Evolutionary conservation across 2,329 filamentous ascomycete species (phyloP).

Genomic region (Aspergillus sp.): DNA sequence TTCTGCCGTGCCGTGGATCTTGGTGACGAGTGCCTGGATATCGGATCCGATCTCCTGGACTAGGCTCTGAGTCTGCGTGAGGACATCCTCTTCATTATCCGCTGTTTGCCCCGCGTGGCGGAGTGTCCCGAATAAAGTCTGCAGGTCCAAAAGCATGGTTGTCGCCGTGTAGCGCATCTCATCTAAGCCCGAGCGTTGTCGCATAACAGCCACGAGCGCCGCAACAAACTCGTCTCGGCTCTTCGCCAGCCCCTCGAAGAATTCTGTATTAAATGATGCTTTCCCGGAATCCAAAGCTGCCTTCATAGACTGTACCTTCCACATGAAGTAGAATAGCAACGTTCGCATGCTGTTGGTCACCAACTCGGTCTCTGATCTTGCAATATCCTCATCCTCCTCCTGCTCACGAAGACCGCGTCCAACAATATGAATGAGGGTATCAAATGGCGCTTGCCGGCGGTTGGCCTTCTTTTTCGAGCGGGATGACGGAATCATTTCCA

Average conservation of each 20-base stretch:
- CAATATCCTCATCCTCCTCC: conserved; percentile 59
- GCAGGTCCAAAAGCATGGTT: conserved; percentile 69
- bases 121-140: conserved; percentile 68
- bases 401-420: conserved; percentile 58
- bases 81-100: conserved; percentile 35
- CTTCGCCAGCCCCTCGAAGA: conserved; percentile 60
- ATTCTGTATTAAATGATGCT: conserved; percentile 50
- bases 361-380: conserved; percentile 70
- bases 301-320: conserved; percentile 62
- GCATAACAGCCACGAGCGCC: conserved; percentile 42
- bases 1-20: conserved; percentile 70
- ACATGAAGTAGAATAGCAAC: conserved; percentile 86
- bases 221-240: conserved; percentile 45
- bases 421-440: conserved; percentile 62
- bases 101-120: conserved; percentile 40
- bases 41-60: conserved; percentile 60
- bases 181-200: conserved; percentile 52
- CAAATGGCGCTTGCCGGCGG: conserved; percentile 41
- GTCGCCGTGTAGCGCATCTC: conserved; percentile 67
- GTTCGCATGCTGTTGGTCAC: conserved; percentile 66
- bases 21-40: conserved; percentile 57
- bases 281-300: conserved; percentile 46
- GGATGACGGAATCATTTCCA: conserved; percentile 50
- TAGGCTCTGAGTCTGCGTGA: conserved; percentile 50
- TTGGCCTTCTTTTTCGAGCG: conserved; percentile 31